phyloP scores from a whole-genome alignment of 139 green algal species.

The Nannochloris sp. region DNA sequence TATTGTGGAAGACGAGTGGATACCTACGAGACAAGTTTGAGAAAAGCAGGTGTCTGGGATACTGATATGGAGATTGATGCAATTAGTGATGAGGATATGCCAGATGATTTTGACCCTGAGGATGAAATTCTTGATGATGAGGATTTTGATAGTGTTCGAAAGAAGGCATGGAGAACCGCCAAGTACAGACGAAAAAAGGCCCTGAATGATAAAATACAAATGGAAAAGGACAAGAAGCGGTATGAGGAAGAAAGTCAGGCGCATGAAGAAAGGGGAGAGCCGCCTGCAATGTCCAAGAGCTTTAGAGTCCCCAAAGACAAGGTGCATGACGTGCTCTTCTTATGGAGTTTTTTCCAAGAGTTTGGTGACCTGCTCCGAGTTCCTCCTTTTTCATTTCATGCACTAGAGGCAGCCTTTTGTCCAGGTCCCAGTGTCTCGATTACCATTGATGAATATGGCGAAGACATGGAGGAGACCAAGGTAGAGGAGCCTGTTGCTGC shows the following conservation, averaged over 20 bases:
- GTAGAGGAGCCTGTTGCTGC: background rate
- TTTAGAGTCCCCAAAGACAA: slow-evolving; percentile 38
- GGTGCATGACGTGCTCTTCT: slow-evolving; percentile 51
- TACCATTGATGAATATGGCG: background rate
- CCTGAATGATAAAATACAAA: slow-evolving; percentile 5
- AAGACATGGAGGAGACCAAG: background rate
- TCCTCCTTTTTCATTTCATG: slow-evolving; percentile 51
- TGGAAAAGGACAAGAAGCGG: slow-evolving; percentile 12
- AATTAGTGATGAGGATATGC: slow-evolving; percentile 22
- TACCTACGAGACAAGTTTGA: background rate
- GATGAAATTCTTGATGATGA: slow-evolving; percentile 18
- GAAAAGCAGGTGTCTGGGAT: background rate
- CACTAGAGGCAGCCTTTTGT: slow-evolving; percentile 62
- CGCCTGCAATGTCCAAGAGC: slow-evolving; percentile 26
- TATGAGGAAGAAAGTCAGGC: slow-evolving; percentile 25
- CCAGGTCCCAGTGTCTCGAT: slow-evolving; percentile 35
- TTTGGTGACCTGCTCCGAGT: slow-evolving; percentile 58
- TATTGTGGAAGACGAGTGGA: background rate
- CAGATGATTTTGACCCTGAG: slow-evolving; percentile 12
- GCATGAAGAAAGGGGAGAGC: slow-evolving; percentile 38
- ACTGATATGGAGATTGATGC: background rate
- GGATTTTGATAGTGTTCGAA: background rate
- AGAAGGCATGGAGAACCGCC: slow-evolving; percentile 8
- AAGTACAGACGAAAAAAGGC: slow-evolving; percentile 9
- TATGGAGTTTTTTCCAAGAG: slow-evolving; percentile 55